phyloP scores from a whole-genome alignment of 1,284 basidiomycete species.

The Microbotryum saponariae region DNA sequence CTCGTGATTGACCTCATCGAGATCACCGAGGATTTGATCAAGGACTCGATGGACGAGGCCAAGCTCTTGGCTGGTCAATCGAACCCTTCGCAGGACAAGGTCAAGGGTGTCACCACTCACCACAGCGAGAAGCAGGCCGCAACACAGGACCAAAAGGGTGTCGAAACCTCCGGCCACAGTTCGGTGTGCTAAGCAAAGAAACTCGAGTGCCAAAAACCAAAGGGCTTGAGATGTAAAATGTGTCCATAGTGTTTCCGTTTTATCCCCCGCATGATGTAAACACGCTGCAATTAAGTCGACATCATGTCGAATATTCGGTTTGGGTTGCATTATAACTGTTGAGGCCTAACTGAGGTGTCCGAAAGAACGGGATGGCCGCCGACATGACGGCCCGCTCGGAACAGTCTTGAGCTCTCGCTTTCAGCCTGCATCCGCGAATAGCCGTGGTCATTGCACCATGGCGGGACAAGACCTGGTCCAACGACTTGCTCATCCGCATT shows the following conservation, averaged over 20 bases:
- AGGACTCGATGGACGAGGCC: conserved; percentile 5
- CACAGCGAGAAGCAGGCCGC: conserved; percentile 12
- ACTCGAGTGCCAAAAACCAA: background rate
- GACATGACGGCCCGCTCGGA: no score
- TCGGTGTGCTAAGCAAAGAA: conserved; percentile 14
- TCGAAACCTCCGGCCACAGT: conserved; percentile 14
- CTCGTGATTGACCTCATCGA: conserved; percentile 27
- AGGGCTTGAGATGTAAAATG: no score
- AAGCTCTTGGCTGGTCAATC: background rate
- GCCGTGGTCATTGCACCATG: no score
- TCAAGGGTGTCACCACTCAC: background rate
- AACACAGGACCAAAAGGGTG: conserved; percentile 21
- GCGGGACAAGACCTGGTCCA: background rate
- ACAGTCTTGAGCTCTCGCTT: no score
- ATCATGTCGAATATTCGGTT: no score
- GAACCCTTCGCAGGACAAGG: background rate
- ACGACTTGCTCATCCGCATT: conserved; percentile 18
- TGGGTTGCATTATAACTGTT: no score
- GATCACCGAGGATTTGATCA: conserved; percentile 26
- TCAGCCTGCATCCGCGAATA: no score
- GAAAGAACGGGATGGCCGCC: no score
- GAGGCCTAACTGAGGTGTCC: no score
- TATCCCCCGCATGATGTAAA: no score
- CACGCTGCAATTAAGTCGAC: no score
- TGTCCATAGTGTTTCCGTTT: no score